phyloP scores from a whole-genome alignment of 192 early-diverging fungal genomes.

The Mortierella alpina region DNA sequence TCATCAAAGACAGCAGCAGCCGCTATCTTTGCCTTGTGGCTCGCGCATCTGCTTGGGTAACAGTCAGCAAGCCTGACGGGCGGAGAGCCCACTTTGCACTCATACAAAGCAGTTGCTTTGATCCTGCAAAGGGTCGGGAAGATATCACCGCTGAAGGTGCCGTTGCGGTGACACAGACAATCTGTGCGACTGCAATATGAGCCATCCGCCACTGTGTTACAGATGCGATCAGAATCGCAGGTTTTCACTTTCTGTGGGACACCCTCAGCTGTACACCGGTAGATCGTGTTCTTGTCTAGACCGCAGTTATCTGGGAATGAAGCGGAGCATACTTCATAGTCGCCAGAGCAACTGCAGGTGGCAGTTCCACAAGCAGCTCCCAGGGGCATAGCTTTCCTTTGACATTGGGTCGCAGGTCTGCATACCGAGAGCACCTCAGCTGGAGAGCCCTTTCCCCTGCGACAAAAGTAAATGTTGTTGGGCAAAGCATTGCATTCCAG shows the following conservation, averaged over 20 bases:
- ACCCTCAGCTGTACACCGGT: not conserved
- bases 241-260: too few relatives aligned
- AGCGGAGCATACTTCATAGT: not conserved
- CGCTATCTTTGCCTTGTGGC: too few relatives aligned
- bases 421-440: not conserved
- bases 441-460: not conserved
- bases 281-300: not conserved
- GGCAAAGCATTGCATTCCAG: not conserved
- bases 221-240: not conserved
- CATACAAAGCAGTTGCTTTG: not conserved
- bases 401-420: not conserved
- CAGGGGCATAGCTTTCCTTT: not conserved
- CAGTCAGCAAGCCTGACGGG: not conserved
- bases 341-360: slow-evolving; percentile 4
- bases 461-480: slow-evolving; percentile 6
- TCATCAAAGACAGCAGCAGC: not conserved
- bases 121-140: not conserved
- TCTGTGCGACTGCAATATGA: not conserved
- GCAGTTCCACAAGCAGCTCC: not conserved
- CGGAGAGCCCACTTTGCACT: not conserved
- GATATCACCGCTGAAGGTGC: not conserved
- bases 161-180: not conserved
- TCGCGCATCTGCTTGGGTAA: not conserved
- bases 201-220: not conserved
- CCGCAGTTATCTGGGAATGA: slow-evolving; percentile 4